phyloP scores from a whole-genome alignment of 1,139 yeast species.

The Wickerhamomyces sp. region DNA sequence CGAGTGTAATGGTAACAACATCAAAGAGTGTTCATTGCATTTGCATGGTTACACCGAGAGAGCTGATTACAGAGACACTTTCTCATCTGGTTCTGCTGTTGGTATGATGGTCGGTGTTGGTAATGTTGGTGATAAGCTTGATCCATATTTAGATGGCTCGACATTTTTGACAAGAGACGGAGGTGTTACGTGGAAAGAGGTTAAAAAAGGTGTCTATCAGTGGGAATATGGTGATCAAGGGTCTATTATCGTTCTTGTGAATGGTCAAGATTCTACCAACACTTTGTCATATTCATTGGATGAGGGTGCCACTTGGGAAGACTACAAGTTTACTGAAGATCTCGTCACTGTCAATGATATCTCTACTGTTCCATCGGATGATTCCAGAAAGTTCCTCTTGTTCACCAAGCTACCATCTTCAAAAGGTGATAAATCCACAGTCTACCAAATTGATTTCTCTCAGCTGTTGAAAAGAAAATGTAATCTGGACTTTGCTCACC shows the following conservation, averaged over 20 bases:
- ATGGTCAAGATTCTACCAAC: conserved; percentile 54
- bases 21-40: conserved; percentile 69
- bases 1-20: conserved; percentile 49
- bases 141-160: conserved; percentile 45
- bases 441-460: conserved; percentile 68
- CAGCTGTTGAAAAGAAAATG: conserved; percentile 64
- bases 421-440: conserved; percentile 36
- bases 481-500: conserved; percentile 53
- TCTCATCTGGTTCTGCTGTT: conserved; percentile 82
- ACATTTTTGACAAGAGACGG: conserved; percentile 85
- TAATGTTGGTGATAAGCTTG: conserved; percentile 69
- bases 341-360: conserved; percentile 60
- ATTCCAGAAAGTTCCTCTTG: conserved; percentile 68
- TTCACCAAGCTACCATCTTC: conserved; percentile 36
- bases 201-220: conserved; percentile 67
- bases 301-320: conserved; percentile 75
- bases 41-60: conserved; percentile 91
- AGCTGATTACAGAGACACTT: conserved; percentile 76
- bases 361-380: conserved; percentile 89
- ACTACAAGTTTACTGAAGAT: conserved; percentile 56
- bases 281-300: conserved; percentile 63
- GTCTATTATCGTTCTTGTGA: conserved; percentile 72
- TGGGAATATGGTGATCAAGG: conserved; percentile 99
- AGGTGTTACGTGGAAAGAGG: conserved; percentile 84
- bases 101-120: conserved; percentile 90